These are phyloP conservation scores for Petunia hybrid DNA, from an alignment of 305 asterid species.

Conservation along the genomic window DNA sequence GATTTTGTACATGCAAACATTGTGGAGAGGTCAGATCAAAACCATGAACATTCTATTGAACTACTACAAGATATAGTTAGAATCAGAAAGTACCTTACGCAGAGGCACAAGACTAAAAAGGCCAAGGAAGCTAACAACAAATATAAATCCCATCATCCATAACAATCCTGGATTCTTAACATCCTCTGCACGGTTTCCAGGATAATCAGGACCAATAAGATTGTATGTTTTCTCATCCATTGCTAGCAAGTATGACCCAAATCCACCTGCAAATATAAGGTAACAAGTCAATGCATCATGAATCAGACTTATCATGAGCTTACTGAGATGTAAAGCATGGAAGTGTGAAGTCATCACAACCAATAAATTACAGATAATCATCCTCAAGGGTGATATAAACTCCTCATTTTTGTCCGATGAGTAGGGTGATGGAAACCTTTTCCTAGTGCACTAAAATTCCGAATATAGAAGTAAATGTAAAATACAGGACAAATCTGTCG, in stretches of 20 bases:
- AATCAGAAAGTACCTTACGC: constrained; percentile 67
- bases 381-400: background rate
- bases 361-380: background rate
- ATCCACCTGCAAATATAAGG: constrained; percentile 68
- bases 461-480: background rate
- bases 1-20: background rate
- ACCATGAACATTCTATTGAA: constrained; percentile 11
- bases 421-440: background rate
- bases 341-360: background rate
- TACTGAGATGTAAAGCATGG: background rate
- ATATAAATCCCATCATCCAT: constrained; percentile 94
- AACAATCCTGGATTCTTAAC: constrained; percentile 88
- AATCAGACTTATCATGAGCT: constrained; percentile 1
- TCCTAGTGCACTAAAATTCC: background rate
- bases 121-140: constrained; percentile 91
- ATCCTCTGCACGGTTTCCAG: constrained; percentile 91
- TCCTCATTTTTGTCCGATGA: background rate
- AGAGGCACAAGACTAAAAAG: constrained; percentile 96
- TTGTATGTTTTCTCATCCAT: constrained; percentile 95
- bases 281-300: constrained; percentile 26
- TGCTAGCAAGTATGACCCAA: constrained; percentile 90
- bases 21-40: background rate
- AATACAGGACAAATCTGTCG: background rate
- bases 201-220: constrained; percentile 86
- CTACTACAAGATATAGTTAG: background rate